Evolutionary conservation across 106 monocot genomes (phyloP), one percentile per base, ranked within the genome.

Genomic region (Dendrobium nobile): DNA sequence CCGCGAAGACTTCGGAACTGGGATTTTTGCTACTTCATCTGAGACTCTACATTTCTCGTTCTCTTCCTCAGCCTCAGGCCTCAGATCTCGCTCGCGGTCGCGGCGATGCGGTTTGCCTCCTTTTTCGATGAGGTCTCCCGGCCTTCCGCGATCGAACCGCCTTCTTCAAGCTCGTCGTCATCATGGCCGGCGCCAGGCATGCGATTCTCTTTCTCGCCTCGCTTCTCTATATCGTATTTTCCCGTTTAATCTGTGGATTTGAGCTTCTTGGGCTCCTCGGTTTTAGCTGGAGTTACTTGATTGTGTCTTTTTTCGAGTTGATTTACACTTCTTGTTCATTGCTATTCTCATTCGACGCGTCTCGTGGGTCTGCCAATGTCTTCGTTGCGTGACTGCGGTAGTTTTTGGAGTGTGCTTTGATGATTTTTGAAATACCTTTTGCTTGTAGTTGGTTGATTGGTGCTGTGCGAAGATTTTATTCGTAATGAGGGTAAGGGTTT

Each of bases 141-240:
- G 47, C 70, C 42, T 67, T 90, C 56, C 47, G 77, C 59, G 77
- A 65, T 73, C 87, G 79, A 24, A 67, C 78, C 15, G 75, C 67
- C 56, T 78, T 81, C 79, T 70, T 79, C 81, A 83, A 81, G 81
- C 79, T 87, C 37, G 78, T 85, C 56, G 67, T 87, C 82, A 74
- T 87, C 78, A 43, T 84, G 19, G 79, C 87, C 54, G 85, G 76
- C 9, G 76, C 76, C 13, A 47, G 76, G 76, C 48, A 4, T 48
- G 40, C 48, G 48, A 26, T 76, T 76, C 48, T 11, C 22, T 48
- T 2, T 79, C 65, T 56, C 83, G 85, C 82, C 27, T 28, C 20
- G 33, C 9, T 41, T 59, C 13, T 13, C 51, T 15, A 0, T 56
- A 79, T 56, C 0, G 22, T 42, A 18, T n/a, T 44, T 33, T 22